phyloP scores from a whole-genome alignment of 495 filamentous ascomycete genomes.

The Aspergillus egyptiacus region DNA sequence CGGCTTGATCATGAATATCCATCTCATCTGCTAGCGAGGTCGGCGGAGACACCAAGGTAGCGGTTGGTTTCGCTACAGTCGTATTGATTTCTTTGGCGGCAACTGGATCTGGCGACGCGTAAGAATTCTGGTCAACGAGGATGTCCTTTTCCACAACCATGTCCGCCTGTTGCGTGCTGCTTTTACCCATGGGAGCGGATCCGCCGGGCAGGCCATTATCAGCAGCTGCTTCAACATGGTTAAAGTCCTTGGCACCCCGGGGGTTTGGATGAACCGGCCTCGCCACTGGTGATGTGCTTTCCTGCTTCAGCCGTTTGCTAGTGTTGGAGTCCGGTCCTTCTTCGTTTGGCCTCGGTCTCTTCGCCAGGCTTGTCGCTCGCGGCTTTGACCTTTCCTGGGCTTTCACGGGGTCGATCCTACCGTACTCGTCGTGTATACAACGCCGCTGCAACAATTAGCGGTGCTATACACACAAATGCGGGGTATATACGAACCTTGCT shows the following conservation, averaged over 20 bases:
- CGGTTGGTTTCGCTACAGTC: slow-evolving; percentile 32
- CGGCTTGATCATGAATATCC: slow-evolving; percentile 34
- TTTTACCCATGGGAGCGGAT: slow-evolving; percentile 10
- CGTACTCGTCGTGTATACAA: slow-evolving; percentile 62
- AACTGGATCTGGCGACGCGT: slow-evolving; percentile 36
- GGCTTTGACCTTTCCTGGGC: slow-evolving; percentile 54
- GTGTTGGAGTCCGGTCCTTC: slow-evolving; percentile 20
- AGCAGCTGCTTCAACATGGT: slow-evolving; percentile 12
- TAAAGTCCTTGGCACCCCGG: slow-evolving; percentile 9
- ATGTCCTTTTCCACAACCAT: slow-evolving; percentile 19
- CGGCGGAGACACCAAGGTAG: slow-evolving; percentile 47
- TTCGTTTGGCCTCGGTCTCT: slow-evolving; percentile 43
- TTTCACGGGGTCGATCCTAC: slow-evolving; percentile 58
- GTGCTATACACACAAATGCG: not conserved
- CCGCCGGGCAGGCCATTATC: slow-evolving; percentile 4
- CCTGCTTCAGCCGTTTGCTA: slow-evolving; percentile 37
- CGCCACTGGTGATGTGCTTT: slow-evolving; percentile 32
- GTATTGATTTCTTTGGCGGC: slow-evolving; percentile 29
- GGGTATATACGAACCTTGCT: slow-evolving; percentile 49
- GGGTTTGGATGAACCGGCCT: slow-evolving; percentile 21
- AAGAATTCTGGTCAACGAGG: slow-evolving; percentile 24
- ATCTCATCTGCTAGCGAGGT: slow-evolving; percentile 47
- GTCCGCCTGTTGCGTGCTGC: slow-evolving; percentile 12
- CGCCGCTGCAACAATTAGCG: slow-evolving; percentile 46
- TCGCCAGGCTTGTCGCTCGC: slow-evolving; percentile 43